Evolutionary conservation across 2,329 filamentous ascomycete species (phyloP), one percentile per base, ranked within the genome.

Genomic region (Clarireedia homoeocarpa): DNA sequence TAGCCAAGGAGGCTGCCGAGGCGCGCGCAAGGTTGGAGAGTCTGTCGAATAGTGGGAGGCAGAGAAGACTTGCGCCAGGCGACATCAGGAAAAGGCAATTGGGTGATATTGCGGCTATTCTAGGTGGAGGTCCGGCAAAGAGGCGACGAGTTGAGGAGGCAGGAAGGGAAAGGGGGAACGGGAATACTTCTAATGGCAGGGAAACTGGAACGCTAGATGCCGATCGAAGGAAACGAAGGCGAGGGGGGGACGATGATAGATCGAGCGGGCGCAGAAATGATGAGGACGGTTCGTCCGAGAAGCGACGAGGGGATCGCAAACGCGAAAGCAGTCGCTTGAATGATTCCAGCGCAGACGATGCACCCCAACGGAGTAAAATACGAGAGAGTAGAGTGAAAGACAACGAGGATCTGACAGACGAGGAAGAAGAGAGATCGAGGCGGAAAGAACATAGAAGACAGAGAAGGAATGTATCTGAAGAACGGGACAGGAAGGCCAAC

Each of bases 1-100:
- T 90, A 17, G 89, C 88, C 0, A 95, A 86, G 67, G 92, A 97
- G 70, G 84, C 85, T 26, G 83, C 87, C 48, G 91, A 97, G 62
- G 84, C 90, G 0, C 79, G 79, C 59, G 83, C 83, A 4, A 83
- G 89, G 20, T 78, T 95, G 55, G 80, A 81, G 62, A 75, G 78
- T 55, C 72, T 91, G 45, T 78, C 81, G 55, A 71, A 70, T 50
- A 63, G 66, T 54, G 56, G 68, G 53, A 62, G 66, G 52, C 69
- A 68, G 52, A 76, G 74, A 57, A 70, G 69, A 49, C 76, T 72
- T 20, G 77, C 77, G 0, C 75, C 72, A 17, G 69, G 70, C 10
- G 81, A 83, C 60, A 79, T 82, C 48, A 71, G 81, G 42, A 77
- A 72, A 47, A 75, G 81, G 9, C 82, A 84, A 67, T 74, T 85